These are phyloP conservation scores for Trichosanthes truncata DNA, from an alignment of 306 rosid genomes.

Conservation along the genomic window DNA sequence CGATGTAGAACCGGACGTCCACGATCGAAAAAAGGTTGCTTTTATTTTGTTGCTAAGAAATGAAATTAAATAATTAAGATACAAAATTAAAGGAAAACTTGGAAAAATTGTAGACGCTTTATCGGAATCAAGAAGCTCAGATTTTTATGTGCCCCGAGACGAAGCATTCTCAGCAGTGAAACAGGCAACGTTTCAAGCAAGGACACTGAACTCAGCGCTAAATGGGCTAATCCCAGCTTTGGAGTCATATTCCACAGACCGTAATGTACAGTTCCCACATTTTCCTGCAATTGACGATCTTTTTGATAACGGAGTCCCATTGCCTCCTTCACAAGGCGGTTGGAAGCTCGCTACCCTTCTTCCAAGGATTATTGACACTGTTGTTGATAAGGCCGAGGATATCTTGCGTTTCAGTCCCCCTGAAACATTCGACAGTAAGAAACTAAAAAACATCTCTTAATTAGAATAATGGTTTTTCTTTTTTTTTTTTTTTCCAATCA, in stretches of 20 bases:
- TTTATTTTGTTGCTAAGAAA: not conserved
- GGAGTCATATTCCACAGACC: constrained; percentile 10
- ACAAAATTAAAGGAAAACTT: not conserved
- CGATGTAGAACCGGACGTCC: constrained; percentile 25
- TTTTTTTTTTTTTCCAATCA: not conserved
- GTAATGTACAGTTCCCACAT: constrained; percentile 26
- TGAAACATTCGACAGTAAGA: constrained; percentile 37
- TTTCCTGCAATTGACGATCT: constrained; percentile 51
- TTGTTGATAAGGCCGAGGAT: constrained; percentile 15
- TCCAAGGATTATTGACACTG: constrained; percentile 31
- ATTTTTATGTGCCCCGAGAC: constrained; percentile 58
- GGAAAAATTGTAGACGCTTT: constrained; percentile 20
- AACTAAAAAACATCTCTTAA: not conserved
- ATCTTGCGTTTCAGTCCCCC: constrained; percentile 53
- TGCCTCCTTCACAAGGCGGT: constrained; percentile 23
- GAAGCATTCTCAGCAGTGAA: constrained; percentile 51
- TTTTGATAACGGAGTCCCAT: constrained; percentile 33
- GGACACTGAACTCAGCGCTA: constrained; percentile 23
- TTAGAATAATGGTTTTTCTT: not conserved
- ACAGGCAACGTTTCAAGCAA: constrained; percentile 29
- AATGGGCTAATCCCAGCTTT: constrained; percentile 40
- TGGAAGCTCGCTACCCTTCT: constrained; percentile 16
- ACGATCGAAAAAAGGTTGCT: not conserved
- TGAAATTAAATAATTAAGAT: not conserved
- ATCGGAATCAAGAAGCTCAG: constrained; percentile 34